These are phyloP conservation scores for Penicillium tannophilum DNA, from an alignment of 495 filamentous ascomycete species.

Conservation along the genomic window DNA sequence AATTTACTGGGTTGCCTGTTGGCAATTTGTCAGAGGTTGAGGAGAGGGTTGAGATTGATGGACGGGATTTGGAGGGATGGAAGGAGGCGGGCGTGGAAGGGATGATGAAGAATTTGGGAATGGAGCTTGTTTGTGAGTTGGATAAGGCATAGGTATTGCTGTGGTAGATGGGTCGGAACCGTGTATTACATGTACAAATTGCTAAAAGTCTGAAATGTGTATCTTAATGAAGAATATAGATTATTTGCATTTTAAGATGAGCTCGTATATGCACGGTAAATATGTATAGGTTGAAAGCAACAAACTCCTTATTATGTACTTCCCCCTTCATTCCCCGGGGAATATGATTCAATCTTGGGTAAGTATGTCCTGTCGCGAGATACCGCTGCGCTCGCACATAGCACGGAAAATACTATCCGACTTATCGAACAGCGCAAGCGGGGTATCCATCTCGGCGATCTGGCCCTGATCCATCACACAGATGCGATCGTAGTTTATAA, in stretches of 20 bases:
- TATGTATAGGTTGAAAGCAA: background rate
- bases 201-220: too few species aligned
- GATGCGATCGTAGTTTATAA: slow-evolving; percentile 93
- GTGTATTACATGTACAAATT: too few species aligned
- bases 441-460: slow-evolving; percentile 85
- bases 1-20: slow-evolving; percentile 28
- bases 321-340: background rate
- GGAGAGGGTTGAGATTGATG: slow-evolving; percentile 25
- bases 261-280: background rate
- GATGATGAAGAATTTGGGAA: slow-evolving; percentile 35
- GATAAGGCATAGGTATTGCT: slow-evolving; percentile 14
- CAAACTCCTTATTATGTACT: slow-evolving; percentile 4
- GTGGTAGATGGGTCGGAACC: background rate
- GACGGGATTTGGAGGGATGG: slow-evolving; percentile 29
- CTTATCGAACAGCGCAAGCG: slow-evolving; percentile 66
- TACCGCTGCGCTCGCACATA: slow-evolving; percentile 93
- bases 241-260: slow-evolving; percentile 2
- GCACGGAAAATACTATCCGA: slow-evolving; percentile 75
- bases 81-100: slow-evolving; percentile 26
- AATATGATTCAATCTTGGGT: slow-evolving; percentile 7
- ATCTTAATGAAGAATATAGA: background rate
- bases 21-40: slow-evolving; percentile 21
- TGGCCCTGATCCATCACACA: slow-evolving; percentile 89
- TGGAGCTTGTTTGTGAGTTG: slow-evolving; percentile 34
- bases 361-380: slow-evolving; percentile 66